These are phyloP conservation scores for Brettanomyces naardenensis DNA, from an alignment of 805 yeast genomes.

Conservation along the genomic window DNA sequence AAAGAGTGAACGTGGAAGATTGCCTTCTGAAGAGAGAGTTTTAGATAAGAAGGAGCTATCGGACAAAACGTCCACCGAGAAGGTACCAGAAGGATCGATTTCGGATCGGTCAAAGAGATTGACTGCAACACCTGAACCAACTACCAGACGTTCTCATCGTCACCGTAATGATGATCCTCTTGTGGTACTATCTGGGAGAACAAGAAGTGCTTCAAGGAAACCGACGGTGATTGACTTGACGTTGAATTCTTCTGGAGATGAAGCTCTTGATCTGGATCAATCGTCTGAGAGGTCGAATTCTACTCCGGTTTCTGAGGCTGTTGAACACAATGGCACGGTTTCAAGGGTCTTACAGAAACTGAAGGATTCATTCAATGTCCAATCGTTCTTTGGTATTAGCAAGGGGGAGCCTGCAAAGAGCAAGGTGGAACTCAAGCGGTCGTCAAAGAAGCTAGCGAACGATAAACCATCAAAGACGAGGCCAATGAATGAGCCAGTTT, in stretches of 20 bases:
- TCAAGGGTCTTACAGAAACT: too few species aligned
- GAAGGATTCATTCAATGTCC: too few species aligned
- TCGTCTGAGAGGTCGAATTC: background rate
- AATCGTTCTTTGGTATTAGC: background rate
- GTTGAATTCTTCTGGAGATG: background rate
- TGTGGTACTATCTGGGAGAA: constrained; percentile 1
- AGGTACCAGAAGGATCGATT: too few species aligned
- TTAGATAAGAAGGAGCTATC: too few species aligned
- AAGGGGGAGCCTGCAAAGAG: background rate
- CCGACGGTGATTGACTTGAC: constrained; percentile 1
- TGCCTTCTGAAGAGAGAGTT: too few species aligned
- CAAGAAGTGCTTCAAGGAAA: constrained; percentile 2
- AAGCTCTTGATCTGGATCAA: background rate
- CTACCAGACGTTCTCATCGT: too few species aligned
- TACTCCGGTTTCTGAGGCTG: background rate
- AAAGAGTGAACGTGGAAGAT: too few species aligned
- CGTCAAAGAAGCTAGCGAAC: background rate
- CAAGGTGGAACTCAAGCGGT: background rate
- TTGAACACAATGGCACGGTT: background rate
- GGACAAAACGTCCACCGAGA: too few species aligned
- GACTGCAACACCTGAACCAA: too few species aligned
- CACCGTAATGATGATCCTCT: too few species aligned
- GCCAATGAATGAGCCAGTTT: background rate
- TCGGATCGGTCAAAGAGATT: too few species aligned
- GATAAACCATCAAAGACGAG: background rate